phyloP scores from a whole-genome alignment of 192 early-diverging fungal species.

The Coemansia sp. region DNA sequence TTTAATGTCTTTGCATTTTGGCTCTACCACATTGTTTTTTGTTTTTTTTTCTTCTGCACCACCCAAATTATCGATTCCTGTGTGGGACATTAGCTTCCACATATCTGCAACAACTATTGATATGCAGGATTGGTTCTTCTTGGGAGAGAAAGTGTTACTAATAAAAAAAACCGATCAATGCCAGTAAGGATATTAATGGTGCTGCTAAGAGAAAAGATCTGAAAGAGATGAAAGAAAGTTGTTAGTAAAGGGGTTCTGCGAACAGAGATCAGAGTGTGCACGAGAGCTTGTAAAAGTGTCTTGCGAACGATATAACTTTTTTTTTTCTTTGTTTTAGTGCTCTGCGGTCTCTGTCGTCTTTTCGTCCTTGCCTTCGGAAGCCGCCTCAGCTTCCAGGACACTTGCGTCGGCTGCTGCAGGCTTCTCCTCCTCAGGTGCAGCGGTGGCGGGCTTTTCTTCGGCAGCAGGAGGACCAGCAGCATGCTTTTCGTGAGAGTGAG shows the following conservation, averaged over 20 bases:
- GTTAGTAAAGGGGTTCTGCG: background rate
- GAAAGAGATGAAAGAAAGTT: slow-evolving; percentile 7
- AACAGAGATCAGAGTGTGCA: background rate
- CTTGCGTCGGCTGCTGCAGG: slow-evolving; percentile 6
- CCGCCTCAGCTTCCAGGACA: background rate
- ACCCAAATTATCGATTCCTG: too few relatives aligned
- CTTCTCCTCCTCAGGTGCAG: slow-evolving; percentile 14
- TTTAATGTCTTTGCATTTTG: background rate
- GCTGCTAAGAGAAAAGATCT: slow-evolving; percentile 7
- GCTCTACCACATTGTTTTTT: background rate
- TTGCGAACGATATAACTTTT: background rate
- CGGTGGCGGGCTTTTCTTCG: slow-evolving; percentile 8
- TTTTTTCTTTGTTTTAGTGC: background rate
- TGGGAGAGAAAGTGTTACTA: background rate
- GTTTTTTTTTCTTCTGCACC: background rate
- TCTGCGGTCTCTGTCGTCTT: slow-evolving; percentile 4
- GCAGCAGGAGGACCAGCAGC: background rate
- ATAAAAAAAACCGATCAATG: background rate
- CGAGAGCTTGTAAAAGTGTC: background rate
- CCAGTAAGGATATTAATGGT: slow-evolving; percentile 5
- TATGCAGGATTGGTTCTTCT: too few relatives aligned
- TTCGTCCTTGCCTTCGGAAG: background rate
- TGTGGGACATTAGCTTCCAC: too few relatives aligned
- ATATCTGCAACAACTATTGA: too few relatives aligned
- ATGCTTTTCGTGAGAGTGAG: background rate